Conservation (phyloP, 129 eudicot species). For the Flaveria brownii region DNA sequence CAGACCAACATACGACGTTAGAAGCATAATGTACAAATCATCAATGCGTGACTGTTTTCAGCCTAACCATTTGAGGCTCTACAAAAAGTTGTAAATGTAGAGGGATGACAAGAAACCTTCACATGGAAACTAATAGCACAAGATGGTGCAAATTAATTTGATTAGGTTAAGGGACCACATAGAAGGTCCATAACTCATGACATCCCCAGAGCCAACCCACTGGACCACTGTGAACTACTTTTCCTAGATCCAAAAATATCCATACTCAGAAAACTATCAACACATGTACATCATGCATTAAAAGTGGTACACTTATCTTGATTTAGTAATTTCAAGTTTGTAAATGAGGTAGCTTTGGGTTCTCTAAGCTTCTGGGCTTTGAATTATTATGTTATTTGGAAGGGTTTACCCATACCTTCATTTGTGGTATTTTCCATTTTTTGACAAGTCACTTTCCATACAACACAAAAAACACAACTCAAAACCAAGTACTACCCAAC, state of each 20-base stretch:
- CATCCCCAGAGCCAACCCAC: constrained; percentile 37
- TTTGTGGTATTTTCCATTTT: constrained; percentile 30
- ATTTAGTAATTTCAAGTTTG: neutral
- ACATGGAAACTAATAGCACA: constrained; percentile 41
- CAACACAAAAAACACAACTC: constrained; percentile 37
- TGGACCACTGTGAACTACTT: constrained; percentile 32
- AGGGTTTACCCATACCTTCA: constrained; percentile 23
- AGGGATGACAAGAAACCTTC: constrained; percentile 40
- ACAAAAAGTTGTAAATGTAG: constrained; percentile 19
- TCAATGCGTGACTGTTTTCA: neutral
- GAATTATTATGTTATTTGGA: constrained; percentile 19
- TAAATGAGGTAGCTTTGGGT: neutral
- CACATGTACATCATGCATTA: constrained; percentile 4
- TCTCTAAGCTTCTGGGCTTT: neutral
- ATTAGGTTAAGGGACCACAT: constrained; percentile 43
- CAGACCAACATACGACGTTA: neutral
- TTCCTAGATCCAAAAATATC: constrained; percentile 1
- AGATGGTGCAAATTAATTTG: constrained; percentile 32
- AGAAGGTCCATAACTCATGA: constrained; percentile 42
- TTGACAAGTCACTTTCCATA: constrained; percentile 34
- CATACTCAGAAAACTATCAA: neutral
- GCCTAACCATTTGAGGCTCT: neutral
- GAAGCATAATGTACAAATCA: constrained; percentile 1
- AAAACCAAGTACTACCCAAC: constrained; percentile 36
- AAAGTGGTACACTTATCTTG: neutral